A percentile compares a stretch with the other conserved stretches of the same genome.
Evolutionary conservation across 129 eudicot species (phyloP).

Genomic region (Helianthus annuus): HanXRQr2.0-SUNRISE NC_035437.2:115610106-115610605

Average conservation of each 20-base stretch:
- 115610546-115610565: neutral
- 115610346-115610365: neutral
- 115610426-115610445: conserved; percentile 14
- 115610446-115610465: neutral
- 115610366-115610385: neutral
- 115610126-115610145: conserved; percentile 81
- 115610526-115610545: neutral
- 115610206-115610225: conserved; percentile 84
- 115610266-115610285: conserved; percentile 15
- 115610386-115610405: conserved; percentile 6
- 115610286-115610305: conserved; percentile 10
- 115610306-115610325: conserved; percentile 19
- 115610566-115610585: too few species aligned
- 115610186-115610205: conserved; percentile 98
- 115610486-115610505: neutral
- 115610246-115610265: neutral
- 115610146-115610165: conserved; percentile 81
- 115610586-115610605: too few species aligned
- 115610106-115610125: conserved; percentile 73
- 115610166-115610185: conserved; percentile 87
- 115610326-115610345: conserved; percentile 11
- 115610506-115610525: neutral
- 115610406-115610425: conserved; percentile 10
- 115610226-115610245: neutral
- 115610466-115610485: conserved; percentile 1